These are phyloP conservation scores for Zygosaccharomyces lentus DNA, from an alignment of 805 yeast genomes.

Conservation along the genomic window DNA sequence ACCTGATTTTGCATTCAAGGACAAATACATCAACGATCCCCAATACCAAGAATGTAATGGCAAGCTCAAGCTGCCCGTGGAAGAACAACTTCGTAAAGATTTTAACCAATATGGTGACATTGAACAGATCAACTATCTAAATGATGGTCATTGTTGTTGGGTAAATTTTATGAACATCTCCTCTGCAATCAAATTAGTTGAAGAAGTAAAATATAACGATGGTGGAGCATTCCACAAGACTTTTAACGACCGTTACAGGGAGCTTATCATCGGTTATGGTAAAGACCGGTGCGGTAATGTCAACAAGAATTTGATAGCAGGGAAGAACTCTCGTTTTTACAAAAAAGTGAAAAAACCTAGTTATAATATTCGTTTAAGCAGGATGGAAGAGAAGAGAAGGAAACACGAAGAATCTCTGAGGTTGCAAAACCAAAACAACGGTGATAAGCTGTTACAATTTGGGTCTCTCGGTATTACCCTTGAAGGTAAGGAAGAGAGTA, in stretches of 20 bases:
- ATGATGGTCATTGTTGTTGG: conserved; percentile 69
- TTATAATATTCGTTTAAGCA: conserved; percentile 24
- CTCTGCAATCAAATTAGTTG: conserved; percentile 61
- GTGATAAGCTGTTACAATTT: conserved; percentile 13
- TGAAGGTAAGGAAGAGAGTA: conserved; percentile 8
- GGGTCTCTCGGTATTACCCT: conserved; percentile 19
- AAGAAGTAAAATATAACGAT: conserved; percentile 42
- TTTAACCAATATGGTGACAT: conserved; percentile 62
- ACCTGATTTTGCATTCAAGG: conserved; percentile 40
- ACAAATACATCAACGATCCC: conserved; percentile 33
- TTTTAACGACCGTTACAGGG: conserved; percentile 45
- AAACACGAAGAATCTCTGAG: conserved; percentile 18
- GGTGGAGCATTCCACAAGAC: conserved; percentile 37
- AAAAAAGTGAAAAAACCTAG: conserved; percentile 40
- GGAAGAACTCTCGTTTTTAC: conserved; percentile 45
- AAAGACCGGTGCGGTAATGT: conserved; percentile 75
- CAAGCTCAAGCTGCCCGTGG: conserved; percentile 41
- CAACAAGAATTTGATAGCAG: conserved; percentile 38
- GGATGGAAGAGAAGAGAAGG: conserved; percentile 33
- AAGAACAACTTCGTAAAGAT: conserved; percentile 51
- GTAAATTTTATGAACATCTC: conserved; percentile 61
- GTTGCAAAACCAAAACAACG: conserved; percentile 11
- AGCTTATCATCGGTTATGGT: conserved; percentile 62
- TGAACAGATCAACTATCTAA: conserved; percentile 72
- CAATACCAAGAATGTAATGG: conserved; percentile 30